These are phyloP conservation scores for Mycena vitilis DNA, from an alignment of 768 basidiomycete genomes.

Conservation along the genomic window DNA sequence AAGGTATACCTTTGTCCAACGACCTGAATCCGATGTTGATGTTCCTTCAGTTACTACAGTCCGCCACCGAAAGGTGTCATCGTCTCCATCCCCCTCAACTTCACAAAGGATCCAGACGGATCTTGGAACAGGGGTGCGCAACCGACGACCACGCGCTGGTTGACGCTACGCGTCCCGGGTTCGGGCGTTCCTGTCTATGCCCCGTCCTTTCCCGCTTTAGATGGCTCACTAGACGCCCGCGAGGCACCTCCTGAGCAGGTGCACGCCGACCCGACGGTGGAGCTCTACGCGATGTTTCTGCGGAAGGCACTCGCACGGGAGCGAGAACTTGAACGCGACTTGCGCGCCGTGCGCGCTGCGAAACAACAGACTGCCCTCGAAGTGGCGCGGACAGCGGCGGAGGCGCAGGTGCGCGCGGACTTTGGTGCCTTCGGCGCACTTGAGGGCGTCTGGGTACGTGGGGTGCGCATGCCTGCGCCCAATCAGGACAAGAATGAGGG, in stretches of 20 bases:
- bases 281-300: constrained; percentile 11
- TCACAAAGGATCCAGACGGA: not conserved
- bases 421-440: constrained; percentile 26
- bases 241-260: not conserved
- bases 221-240: not conserved
- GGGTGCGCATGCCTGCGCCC: not conserved
- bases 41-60: too few species aligned
- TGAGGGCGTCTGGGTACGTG: constrained; percentile 30
- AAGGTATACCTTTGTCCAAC: too few species aligned
- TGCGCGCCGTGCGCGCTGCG: not conserved
- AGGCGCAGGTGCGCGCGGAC: constrained; percentile 28
- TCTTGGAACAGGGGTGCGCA: too few species aligned
- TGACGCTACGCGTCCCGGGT: constrained; percentile 24
- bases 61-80: not conserved
- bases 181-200: constrained; percentile 1
- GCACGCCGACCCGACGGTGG: not conserved
- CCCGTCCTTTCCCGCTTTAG: not conserved
- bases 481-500: not conserved
- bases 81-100: not conserved
- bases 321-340: constrained; percentile 21
- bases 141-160: constrained; percentile 13
- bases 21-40: too few species aligned
- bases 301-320: constrained; percentile 28
- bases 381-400: constrained; percentile 6
- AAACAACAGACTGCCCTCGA: not conserved